Base-by-base conservation (phyloP, 1,284 basidiomycete genomes). In the Cryptococcus sp. region DNA sequence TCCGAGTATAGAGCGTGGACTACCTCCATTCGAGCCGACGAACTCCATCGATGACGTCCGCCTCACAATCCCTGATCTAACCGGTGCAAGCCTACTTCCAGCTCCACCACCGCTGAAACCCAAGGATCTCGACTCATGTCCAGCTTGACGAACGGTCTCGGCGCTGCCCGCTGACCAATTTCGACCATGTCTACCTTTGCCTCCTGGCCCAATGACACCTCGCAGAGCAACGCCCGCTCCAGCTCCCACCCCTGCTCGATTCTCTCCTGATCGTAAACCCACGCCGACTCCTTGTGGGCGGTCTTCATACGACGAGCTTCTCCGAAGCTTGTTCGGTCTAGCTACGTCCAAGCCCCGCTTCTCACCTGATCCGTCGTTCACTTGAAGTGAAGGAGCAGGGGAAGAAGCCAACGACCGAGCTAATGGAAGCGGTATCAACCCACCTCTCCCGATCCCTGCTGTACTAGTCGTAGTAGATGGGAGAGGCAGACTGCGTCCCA, bases 171-270 rank as follows among this genome's bases (percentile, higher is more conserved):
- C 19, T 27, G 45, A 22, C 45, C 10, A 47, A 27, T 47, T 47
- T 3, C 19, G 22, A 7, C 16, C 30, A 19, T 42, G 17, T 35
- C 19, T n/a, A 17, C n/a, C n/a, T n/a, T n/a, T n/a, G n/a, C n/a
- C n/a, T n/a, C n/a, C n/a, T n/a, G n/a, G n/a, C n/a, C n/a, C n/a
- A n/a, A n/a, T n/a, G n/a, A n/a, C n/a, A n/a, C 7, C 30, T 35
- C 8, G 30, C 7, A 35, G 30, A 10, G 27, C 27, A 30, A n/a
- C n/a, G n/a, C n/a, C n/a, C n/a, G 27, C 10, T 30, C 57, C 54
- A n/a, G 63, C 63, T 25, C 60, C 63, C 3, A 60, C 45, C 1
- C 60, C 59, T 8, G 58, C 58, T 50, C 41, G 49, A 50, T 57
- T 60, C 7, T 55, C 43, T 35, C 30, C 8, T 35, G 30, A 4